Base-by-base conservation (phyloP, 345 rosid genomes). In the Corchorus capsularis region DNA sequence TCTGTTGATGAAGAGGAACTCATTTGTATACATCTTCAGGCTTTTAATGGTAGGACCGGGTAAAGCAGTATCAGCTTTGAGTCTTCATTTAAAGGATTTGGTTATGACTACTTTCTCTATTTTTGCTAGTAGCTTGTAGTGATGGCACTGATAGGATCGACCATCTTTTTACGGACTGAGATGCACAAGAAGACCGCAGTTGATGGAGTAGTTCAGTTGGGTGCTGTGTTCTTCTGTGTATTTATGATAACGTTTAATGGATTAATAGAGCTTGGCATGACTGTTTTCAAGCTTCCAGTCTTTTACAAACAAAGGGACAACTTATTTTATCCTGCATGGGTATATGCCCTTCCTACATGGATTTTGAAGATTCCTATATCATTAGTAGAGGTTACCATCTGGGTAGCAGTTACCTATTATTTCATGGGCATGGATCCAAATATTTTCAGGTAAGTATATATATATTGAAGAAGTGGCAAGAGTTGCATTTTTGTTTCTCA, bases 251-350 rank as follows among this genome's bases (percentile, higher is more conserved):
- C 85, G 94, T 91, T 92, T 73, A 89, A 85, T 67, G 94, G 98
- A 53, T 77, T 85, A 86, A 59, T 90, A 1, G 97, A 94, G 82
- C 69, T 94, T 39, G 83, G 93, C 63, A 80, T 92, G 91, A 85
- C 92, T 55, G 81, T 89, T 56, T 84, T 82, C 56, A 94, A 85
- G 81, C 98, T 94, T 82, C 93, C 96, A 11, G 91, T 92, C 50
- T 92, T 92, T 66, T 94, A 86, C 88, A 94, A 92, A 79, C 97
- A 94, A 84, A 84, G 98, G 75, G 94, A 89, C 68, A 84, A 85
- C 47, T 81, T 86, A 37, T 94, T 92, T 87, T 92, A 80, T 81
- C 96, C 98, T 32, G 71, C 96, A 3, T 92, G 96, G 98, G 86
- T 86, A 3, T 92, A 87, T 82, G 82, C 97, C 76, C 72, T 94